Evolutionary conservation across 225 moss, liverwort and hornwort species (phyloP).

Genomic region (Thuidium tamariscinum): DNA sequence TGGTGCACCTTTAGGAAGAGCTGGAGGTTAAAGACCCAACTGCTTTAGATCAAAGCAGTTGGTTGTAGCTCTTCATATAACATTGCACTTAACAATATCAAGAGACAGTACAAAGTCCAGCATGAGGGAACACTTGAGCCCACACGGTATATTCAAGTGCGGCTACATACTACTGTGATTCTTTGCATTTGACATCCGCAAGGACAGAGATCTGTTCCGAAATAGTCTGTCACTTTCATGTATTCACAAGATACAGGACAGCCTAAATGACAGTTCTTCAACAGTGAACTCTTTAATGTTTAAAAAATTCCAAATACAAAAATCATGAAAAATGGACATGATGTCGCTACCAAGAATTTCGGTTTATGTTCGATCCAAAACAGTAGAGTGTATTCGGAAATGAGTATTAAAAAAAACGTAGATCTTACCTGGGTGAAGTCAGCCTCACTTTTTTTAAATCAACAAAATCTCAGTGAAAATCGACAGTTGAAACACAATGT

Average conservation of each 20-base stretch:
- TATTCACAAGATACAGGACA: accelerated
- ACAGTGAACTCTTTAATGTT: not conserved
- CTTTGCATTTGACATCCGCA: too few relatives aligned
- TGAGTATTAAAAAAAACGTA: not conserved
- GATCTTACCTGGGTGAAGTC: accelerated
- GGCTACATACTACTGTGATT: accelerated
- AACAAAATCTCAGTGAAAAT: not conserved
- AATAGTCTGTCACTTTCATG: accelerated
- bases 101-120: accelerated
- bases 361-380: too few relatives aligned
- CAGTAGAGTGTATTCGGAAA: accelerated
- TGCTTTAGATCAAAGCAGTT: not conserved
- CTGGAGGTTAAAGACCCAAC: not conserved
- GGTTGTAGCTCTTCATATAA: not conserved
- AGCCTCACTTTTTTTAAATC: accelerated
- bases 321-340: accelerated
- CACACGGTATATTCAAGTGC: too few relatives aligned
- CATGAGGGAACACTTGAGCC: too few relatives aligned
- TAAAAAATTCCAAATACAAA: accelerated
- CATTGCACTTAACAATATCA: too few relatives aligned
- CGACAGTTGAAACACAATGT: not conserved
- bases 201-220: accelerated
- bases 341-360: accelerated
- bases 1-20: too few relatives aligned
- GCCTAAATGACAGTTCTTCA: accelerated